These are phyloP conservation scores for Sporothrix phasma DNA, from an alignment of 2,329 filamentous ascomycete species.

Conservation along the genomic window DNA sequence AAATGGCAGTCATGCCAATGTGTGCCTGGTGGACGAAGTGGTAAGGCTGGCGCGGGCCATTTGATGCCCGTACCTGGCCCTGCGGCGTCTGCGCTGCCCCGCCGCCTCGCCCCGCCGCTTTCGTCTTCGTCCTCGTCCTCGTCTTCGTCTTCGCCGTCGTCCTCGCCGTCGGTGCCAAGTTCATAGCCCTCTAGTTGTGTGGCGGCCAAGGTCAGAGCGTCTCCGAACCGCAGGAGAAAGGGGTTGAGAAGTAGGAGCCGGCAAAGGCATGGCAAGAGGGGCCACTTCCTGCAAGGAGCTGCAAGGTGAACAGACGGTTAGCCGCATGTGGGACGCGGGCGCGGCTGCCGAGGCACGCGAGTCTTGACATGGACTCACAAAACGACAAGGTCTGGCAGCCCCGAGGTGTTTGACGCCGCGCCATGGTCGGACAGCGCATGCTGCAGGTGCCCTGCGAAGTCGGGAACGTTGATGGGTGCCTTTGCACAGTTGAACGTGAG, in stretches of 20 bases:
- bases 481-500: constrained; percentile 87
- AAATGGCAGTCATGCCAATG: constrained; percentile 79
- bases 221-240: constrained; percentile 62
- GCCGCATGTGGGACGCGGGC: too few relatives aligned
- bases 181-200: constrained; percentile 26
- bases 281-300: constrained; percentile 85
- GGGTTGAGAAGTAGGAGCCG: constrained; percentile 65
- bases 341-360: background rate
- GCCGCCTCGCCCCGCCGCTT: constrained; percentile 2
- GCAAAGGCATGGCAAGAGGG: constrained; percentile 75
- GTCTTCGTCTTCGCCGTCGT: background rate
- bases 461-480: constrained; percentile 54
- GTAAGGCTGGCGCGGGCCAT: constrained; percentile 38
- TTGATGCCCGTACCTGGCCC: background rate
- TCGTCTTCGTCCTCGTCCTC: constrained; percentile 6
- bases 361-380: constrained; percentile 35
- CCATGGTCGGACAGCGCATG: constrained; percentile 35
- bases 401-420: constrained; percentile 28
- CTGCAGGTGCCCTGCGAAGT: constrained; percentile 64
- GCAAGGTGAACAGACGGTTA: background rate
- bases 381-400: constrained; percentile 45
- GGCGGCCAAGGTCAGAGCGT: constrained; percentile 62
- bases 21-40: constrained; percentile 61
- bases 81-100: background rate
- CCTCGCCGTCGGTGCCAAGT: background rate